Evolutionary conservation across 352 stramenopile species (phyloP), one percentile per base, ranked within the genome.

Genomic region (Ophiocytium majus): DNA sequence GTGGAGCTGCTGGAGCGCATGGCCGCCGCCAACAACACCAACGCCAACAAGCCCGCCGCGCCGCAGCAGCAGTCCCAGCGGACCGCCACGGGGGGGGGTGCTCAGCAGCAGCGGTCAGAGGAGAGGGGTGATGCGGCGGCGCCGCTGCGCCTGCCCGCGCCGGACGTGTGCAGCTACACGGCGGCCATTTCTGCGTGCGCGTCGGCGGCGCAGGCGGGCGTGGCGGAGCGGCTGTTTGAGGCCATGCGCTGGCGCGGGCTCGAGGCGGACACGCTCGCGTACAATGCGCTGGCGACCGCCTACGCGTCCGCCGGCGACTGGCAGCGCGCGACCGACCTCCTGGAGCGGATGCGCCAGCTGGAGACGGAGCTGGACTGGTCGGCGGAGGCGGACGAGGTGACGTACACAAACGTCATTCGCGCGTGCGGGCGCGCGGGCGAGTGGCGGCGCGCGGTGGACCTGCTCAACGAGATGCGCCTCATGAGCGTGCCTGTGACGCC

Each of bases 351-450:
- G 64, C 63, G 66, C 32, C 83, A 84, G 0, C 63, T 87, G 0
- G 83, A 87, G 43, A 81, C 82, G 31, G 66, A 63, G 57, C 75
- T 17, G 5, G 28, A 49, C 9, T 78, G 34, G 14, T 50, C 50
- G 57, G 82, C 79, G n/a, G 50, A 50, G 49, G 57, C 83, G 17
- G 82, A 76, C 50, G 64, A 50, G 36, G 50, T 85, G 37, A 57
- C 50, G 31, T 88, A 89, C 50, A 82, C 82, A 23, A 76, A 31
- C 9, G 85, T 82, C 23, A 89, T 89, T 23, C 82, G 63, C 43
- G 83, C 82, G 14, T 85, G 79, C 28, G 82, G 36, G 34, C 17
- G 36, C 33, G 83, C 76, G 31, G 85, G 85, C 17, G 74, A 87
- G 82, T 85, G 49, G n/a, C 50, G 82, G 80, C 75, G 81, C 32